phyloP scores from a whole-genome alignment of 2,329 filamentous ascomycete species.

The Pyrenochaeta sp. region DNA sequence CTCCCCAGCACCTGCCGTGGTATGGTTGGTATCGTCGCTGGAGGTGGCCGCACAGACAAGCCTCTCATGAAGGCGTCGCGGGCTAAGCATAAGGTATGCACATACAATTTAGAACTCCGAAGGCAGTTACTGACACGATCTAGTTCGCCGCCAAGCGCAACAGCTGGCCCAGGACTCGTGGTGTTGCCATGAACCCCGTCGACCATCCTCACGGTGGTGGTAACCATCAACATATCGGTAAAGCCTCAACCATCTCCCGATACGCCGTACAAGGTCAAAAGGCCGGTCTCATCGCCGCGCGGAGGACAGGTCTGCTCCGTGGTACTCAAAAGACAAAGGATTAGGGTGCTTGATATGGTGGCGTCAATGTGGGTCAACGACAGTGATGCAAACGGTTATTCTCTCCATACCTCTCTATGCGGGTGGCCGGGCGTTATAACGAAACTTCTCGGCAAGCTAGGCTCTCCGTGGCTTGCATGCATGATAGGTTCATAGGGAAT shows the following conservation, averaged over 20 bases:
- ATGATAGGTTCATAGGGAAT: slow-evolving; percentile 50
- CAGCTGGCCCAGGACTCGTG: slow-evolving; percentile 99
- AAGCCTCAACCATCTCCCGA: slow-evolving; percentile 98
- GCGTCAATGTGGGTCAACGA: slow-evolving; percentile 38
- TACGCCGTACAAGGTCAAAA: slow-evolving; percentile 99
- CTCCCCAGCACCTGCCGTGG: slow-evolving; percentile 90
- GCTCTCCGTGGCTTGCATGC: slow-evolving; percentile 43
- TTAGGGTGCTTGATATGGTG: slow-evolving; percentile 43
- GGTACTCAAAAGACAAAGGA: slow-evolving; percentile 99
- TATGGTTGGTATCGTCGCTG: slow-evolving; percentile 99
- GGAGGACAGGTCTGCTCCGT: slow-evolving; percentile 99
- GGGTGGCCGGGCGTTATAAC: slow-evolving; percentile 51
- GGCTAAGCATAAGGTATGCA: slow-evolving; percentile 86
- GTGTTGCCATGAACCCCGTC: slow-evolving; percentile 99
- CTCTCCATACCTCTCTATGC: slow-evolving; percentile 48
- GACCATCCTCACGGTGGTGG: slow-evolving; percentile 83
- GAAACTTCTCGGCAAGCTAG: slow-evolving; percentile 45
- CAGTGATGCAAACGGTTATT: slow-evolving; percentile 47
- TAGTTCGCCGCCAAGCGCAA: slow-evolving; percentile 99
- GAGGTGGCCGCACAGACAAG: slow-evolving; percentile 99
- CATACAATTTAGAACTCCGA: not conserved
- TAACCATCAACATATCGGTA: slow-evolving; percentile 99
- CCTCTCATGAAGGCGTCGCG: slow-evolving; percentile 98
- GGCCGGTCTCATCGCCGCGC: slow-evolving; percentile 99
- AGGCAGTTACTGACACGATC: slow-evolving; percentile 10